Evolutionary conservation across 2,329 filamentous ascomycete species (phyloP).

Genomic region (Penicillium sp.): DNA sequence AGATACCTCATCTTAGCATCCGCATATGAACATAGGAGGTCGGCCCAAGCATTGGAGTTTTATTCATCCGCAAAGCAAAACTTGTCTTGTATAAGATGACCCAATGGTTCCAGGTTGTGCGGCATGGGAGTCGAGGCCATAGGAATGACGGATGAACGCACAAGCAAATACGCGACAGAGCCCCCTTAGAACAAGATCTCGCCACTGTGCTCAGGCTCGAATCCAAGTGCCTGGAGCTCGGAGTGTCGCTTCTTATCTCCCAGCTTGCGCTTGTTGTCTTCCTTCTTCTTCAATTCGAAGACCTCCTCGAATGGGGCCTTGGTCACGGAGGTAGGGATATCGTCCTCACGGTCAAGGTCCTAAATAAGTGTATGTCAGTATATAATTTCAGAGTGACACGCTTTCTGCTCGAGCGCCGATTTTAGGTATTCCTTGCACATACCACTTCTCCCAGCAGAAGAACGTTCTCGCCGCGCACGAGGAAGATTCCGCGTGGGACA

Average conservation of each 20-base stretch:
- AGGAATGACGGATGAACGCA: slow-evolving; percentile 9
- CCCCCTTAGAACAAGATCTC: slow-evolving; percentile 70
- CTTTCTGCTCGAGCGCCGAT: not conserved
- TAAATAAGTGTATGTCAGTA: slow-evolving; percentile 34
- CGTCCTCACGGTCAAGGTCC: slow-evolving; percentile 94
- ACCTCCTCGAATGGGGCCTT: slow-evolving; percentile 72
- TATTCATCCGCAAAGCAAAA: not conserved
- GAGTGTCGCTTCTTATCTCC: slow-evolving; percentile 74
- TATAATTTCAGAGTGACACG: slow-evolving; percentile 1
- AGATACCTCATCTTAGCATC: not conserved
- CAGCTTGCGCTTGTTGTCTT: slow-evolving; percentile 70
- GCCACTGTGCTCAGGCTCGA: slow-evolving; percentile 83
- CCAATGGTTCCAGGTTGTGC: not conserved
- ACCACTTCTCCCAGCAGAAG: slow-evolving; percentile 89
- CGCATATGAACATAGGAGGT: not conserved
- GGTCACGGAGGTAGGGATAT: slow-evolving; percentile 73
- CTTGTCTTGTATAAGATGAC: not conserved
- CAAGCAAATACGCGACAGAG: slow-evolving; percentile 6
- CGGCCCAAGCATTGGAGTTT: not conserved
- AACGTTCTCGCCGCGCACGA: slow-evolving; percentile 97
- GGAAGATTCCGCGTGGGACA: slow-evolving; percentile 81
- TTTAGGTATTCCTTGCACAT: slow-evolving; percentile 30
- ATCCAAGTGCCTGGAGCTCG: slow-evolving; percentile 78
- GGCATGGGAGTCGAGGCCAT: not conserved
- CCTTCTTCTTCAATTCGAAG: slow-evolving; percentile 73